Evolutionary conservation across 1,284 basidiomycete species (phyloP), one percentile per base, ranked within the genome.

Genomic region (Leccinum cinnamomeum): DNA sequence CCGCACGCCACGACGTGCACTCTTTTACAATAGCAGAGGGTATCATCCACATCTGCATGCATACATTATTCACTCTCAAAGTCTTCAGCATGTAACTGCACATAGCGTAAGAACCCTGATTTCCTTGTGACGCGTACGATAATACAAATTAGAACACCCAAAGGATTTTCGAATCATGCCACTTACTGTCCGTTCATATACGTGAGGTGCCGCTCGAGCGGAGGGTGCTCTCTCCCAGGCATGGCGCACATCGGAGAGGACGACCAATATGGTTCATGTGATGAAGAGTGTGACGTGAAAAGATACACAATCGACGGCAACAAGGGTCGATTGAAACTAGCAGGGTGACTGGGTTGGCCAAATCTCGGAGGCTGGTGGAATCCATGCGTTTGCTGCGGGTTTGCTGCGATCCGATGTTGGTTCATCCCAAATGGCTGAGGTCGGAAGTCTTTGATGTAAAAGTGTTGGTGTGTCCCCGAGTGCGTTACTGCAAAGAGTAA

Each of bases 131-230:
- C 4, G n/a, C 5, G n/a, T 10, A 16, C 18, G n/a, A 28, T 5
- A 1, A 30, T 16, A 5, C 33, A 16, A 30, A 35, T 63, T 53
- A 64, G 53, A 14, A 51, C 58, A 39, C 33, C 18, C 3, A 3
- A n/a, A 2, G 44, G 46, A 46, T 39, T 25, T 37, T 51, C 30
- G 30, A 56, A 20, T 2, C 6, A 46, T 20, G 44, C 11, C 23
- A 70, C 79, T 66, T 46, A 81, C 80, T 66, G 74, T 66, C 76
- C 78, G 23, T 78, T 72, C 35, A 70, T 73, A 41, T 70, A 77
- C n/a, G 71, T 74, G 67, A 78, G 78, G 12, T 75, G 72, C 61
- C 69, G 64, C 59, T 74, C 67, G 30, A 81, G 64, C 54, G 61
- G 60, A 23, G 72, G 68, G 2, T 44, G 67, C 2, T 70, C 61